Evolutionary conservation across 2,329 filamentous ascomycete species (phyloP).

Genomic region (Talaromyces atroroseus): DNA sequence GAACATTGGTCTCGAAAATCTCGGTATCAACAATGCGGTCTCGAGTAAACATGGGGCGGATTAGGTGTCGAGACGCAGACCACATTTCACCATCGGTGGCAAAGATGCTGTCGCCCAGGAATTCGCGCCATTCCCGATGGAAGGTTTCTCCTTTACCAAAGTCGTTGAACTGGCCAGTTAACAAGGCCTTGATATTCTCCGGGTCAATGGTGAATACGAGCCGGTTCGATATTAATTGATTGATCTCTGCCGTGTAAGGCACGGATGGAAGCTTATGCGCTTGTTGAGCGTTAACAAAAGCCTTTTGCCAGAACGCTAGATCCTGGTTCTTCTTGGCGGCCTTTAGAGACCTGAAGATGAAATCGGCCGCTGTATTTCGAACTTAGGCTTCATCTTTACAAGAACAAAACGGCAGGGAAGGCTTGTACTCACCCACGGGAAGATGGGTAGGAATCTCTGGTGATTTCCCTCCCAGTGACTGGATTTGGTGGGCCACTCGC

Average conservation of each 20-base stretch:
- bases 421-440: constrained; percentile 29
- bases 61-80: constrained; percentile 76
- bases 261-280: constrained; percentile 20
- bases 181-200: constrained; percentile 75
- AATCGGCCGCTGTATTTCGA: constrained; percentile 54
- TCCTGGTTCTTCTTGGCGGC: constrained; percentile 52
- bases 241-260: constrained; percentile 57
- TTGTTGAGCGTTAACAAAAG: constrained; percentile 41
- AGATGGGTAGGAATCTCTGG: constrained; percentile 29
- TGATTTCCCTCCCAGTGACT: constrained; percentile 31
- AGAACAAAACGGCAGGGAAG: not conserved
- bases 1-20: constrained; percentile 68
- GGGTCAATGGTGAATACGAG: constrained; percentile 65
- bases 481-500: constrained; percentile 25
- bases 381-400: constrained; percentile 9
- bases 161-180: constrained; percentile 70
- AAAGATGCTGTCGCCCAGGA: constrained; percentile 59
- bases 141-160: constrained; percentile 75
- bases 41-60: constrained; percentile 81
- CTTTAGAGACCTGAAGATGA: constrained; percentile 54
- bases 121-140: constrained; percentile 61
- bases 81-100: constrained; percentile 74
- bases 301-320: constrained; percentile 55
- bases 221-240: constrained; percentile 18
- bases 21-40: constrained; percentile 77